These are phyloP conservation scores for Ganoderma sinense DNA, from an alignment of 1,284 basidiomycete genomes.

Conservation along the genomic window DNA sequence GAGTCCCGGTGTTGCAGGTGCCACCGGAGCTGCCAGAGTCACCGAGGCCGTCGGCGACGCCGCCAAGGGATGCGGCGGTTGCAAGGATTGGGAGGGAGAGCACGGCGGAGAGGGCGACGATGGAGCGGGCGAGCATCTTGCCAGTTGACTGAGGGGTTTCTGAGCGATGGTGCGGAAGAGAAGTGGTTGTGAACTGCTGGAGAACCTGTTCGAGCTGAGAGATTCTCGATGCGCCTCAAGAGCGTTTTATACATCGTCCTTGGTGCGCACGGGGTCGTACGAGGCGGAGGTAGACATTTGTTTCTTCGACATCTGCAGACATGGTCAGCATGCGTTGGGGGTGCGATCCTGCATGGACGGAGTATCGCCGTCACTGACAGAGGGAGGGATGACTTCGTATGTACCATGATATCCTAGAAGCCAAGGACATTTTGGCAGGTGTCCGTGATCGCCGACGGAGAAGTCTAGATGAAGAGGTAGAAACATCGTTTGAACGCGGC, in stretches of 20 bases:
- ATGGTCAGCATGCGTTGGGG: background rate
- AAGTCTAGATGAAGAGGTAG: background rate
- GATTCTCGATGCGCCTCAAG: background rate
- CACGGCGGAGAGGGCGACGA: conserved; percentile 18
- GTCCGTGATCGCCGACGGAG: background rate
- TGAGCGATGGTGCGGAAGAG: conserved; percentile 11
- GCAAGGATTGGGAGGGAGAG: conserved; percentile 37
- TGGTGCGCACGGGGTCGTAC: background rate
- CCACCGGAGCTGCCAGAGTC: conserved; percentile 17
- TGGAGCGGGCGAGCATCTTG: conserved; percentile 29
- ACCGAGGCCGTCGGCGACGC: background rate
- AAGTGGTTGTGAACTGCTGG: conserved; percentile 6
- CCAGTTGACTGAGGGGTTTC: background rate
- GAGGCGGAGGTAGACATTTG: background rate
- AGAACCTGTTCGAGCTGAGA: conserved; percentile 1
- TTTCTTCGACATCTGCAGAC: background rate
- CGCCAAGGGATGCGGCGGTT: conserved; percentile 33
- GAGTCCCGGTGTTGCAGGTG: conserved; percentile 35
- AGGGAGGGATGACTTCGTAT: background rate
- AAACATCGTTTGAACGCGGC: background rate
- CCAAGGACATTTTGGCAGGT: background rate
- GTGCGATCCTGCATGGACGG: background rate
- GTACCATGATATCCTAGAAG: background rate
- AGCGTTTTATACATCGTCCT: background rate
- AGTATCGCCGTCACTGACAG: background rate